These are phyloP conservation scores for Metschnikowia dekortorum DNA, from an alignment of 805 yeast genomes.

Conservation along the genomic window DNA sequence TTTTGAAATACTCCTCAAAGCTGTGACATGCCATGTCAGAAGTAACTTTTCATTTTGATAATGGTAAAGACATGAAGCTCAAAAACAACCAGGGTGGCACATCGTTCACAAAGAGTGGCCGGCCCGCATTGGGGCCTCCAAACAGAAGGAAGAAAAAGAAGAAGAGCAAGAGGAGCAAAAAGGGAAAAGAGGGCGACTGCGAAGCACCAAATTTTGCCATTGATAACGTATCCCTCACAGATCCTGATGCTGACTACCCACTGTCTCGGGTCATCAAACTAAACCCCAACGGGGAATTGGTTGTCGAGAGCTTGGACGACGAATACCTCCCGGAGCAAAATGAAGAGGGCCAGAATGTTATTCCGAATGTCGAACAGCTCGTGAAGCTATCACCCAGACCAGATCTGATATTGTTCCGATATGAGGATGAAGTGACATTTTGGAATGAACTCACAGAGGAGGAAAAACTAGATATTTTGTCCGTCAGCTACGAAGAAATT, in stretches of 20 bases:
- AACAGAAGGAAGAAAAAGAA: slow-evolving; percentile 34
- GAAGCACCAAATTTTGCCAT: slow-evolving; percentile 4
- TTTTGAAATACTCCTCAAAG: not conserved
- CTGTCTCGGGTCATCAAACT: slow-evolving; percentile 66
- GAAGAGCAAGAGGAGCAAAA: slow-evolving; percentile 15
- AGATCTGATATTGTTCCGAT: slow-evolving; percentile 9
- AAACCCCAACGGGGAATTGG: slow-evolving; percentile 71
- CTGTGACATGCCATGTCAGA: not conserved
- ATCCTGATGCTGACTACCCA: slow-evolving; percentile 64
- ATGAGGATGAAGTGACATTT: slow-evolving; percentile 11
- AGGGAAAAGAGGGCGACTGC: slow-evolving; percentile 2
- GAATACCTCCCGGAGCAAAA: slow-evolving; percentile 11
- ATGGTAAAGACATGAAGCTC: slow-evolving; percentile 36
- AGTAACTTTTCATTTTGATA: slow-evolving; percentile 16
- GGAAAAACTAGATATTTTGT: slow-evolving; percentile 26
- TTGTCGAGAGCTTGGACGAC: slow-evolving; percentile 55
- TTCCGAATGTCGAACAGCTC: not conserved
- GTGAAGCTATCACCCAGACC: slow-evolving; percentile 2
- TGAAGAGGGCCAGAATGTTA: not conserved
- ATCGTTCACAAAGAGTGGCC: slow-evolving; percentile 2
- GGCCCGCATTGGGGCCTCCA: slow-evolving; percentile 4
- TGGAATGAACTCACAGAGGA: slow-evolving; percentile 13
- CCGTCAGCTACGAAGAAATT: slow-evolving; percentile 66
- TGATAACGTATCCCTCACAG: slow-evolving; percentile 44
- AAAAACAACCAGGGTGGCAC: slow-evolving; percentile 9